Conservation (phyloP, 1,284 basidiomycete genomes). For the Apiotrichum mycotoxinovorans region DNA sequence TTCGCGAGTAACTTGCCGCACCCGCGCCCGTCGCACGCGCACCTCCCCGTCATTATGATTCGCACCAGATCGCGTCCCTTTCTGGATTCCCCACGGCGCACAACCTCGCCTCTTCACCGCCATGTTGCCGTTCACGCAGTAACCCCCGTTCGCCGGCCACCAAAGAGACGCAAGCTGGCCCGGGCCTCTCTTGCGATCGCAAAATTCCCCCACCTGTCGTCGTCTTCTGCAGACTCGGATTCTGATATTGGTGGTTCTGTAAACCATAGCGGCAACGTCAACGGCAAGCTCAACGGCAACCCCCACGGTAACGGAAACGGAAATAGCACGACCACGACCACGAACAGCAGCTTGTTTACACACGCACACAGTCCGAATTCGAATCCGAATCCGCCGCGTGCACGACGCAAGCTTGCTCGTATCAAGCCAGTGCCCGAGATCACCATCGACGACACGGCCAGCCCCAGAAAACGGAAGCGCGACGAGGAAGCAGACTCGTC, state of each 20-base stretch:
- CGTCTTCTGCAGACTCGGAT: constrained; percentile 18
- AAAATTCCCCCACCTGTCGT: background rate
- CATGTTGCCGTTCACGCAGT: constrained; percentile 12
- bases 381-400: no score
- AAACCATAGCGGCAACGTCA: no score
- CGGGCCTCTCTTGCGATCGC: constrained; percentile 19
- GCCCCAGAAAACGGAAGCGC: constrained; percentile 28
- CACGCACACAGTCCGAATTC: no score
- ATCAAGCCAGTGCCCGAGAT: background rate
- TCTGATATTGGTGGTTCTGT: background rate
- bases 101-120: constrained; percentile 28
- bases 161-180: constrained; percentile 35
- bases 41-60: constrained; percentile 4
- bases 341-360: background rate
- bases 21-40: no score
- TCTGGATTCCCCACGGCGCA: constrained; percentile 24
- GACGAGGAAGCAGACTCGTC: constrained; percentile 10
- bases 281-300: no score
- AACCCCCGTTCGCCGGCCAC: constrained; percentile 21
- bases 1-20: background rate
- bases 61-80: constrained; percentile 9
- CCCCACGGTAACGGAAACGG: no score
- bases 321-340: background rate
- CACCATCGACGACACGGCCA: constrained; percentile 14
- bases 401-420: background rate